Base-by-base conservation (phyloP, 108 stramenopile species). In the Hondaea fermentalgiana region DNA sequence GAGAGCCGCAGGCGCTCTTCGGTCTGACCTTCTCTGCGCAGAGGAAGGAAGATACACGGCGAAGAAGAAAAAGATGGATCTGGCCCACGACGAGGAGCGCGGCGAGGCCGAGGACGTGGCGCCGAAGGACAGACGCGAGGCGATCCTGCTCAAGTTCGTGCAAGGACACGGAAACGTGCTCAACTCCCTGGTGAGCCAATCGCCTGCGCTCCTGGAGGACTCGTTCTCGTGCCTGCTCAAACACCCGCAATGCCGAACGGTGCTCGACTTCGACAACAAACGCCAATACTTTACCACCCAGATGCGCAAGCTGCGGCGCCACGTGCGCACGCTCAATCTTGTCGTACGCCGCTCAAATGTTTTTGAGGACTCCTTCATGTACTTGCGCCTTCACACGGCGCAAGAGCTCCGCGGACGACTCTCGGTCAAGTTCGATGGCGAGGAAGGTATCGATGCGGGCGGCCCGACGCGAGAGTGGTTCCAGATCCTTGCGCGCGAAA, bases 361-460 rank as follows among this genome's bases (percentile, higher is more conserved):
- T 5, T 98, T 98, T 69, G 97, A 98, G 93, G 98, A 98, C 93
- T 94, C 97, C 5, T 98, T 97, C 92, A 96, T 96, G 89, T 96
- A 97, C 72, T 96, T 99, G 59, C 92, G 94, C 17, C 90, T 95
- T 60, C 94, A 97, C 23, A 97, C 93, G 89, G 97, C 98, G n/a
- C 97, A 97, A 64, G 99, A 99, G 89, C 96, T 99, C 93, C 92
- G 97, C 10, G 97, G 98, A 5, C 91, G 97, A 19, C 93, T 99
- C 35, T 95, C 97, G 60, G 95, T 99, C 64, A 97, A 96, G n/a
- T 99, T 99, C 91, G 92, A 92, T 5, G 93, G 96, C 87, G 99
- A 99, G 89, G 96, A 98, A 87, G 99, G 99, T 25, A 96, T 98
- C 87, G 99, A 99, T 90, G 99, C 99, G 10, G 99, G 99, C 17